Evolutionary conservation across 1,139 yeast species (phyloP), one percentile per base, ranked within the genome.

Genomic region (Candida frijolesensis): DNA sequence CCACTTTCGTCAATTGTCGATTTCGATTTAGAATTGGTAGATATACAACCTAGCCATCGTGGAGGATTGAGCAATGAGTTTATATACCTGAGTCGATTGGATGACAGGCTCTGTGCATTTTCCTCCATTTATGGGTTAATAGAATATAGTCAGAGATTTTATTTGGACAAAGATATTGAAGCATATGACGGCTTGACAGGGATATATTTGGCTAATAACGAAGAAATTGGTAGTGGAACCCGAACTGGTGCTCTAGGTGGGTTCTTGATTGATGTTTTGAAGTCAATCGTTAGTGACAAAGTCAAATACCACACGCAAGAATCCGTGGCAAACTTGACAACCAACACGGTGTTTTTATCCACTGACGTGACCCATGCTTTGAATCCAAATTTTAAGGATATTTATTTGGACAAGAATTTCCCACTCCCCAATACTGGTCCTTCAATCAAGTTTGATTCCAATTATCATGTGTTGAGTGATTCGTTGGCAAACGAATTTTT

Each of bases 381-480:
- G 55, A 83, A 84, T 65, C 89, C 90, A 29, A 82, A 83, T 63
- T 86, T 85, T 63, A 66, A 75, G 50, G 62, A 65, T 27, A 86
- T 80, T 25, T 88, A 89, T 68, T 74, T 89, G 62, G 87, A 84
- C 57, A 67, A 83, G 63, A 94, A 89, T 71, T 83, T 81, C 62
- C 96, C 96, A 22, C 68, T 83, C 51, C 90, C 94, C 54, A 89
- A 89, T 70, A 82, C 78, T 45, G 96, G 96, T 45, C 68, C 89
- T 49, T 76, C 89, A 1, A 66, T 89, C 30, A 79, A 89, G 7
- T 72, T 84, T 58, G 96, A 89, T 66, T 81, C 95, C 33, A 87
- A 89, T 62, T 89, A 84, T 19, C 87, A 86, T 64, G 85, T 89
- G 81, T 88, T 92, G 42, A 88, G 96, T 14, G 96, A 89, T 64